Evolutionary conservation across 1,284 basidiomycete genomes (phyloP), one percentile per base, ranked within the genome.

Genomic region (Sutorius eximius): DNA sequence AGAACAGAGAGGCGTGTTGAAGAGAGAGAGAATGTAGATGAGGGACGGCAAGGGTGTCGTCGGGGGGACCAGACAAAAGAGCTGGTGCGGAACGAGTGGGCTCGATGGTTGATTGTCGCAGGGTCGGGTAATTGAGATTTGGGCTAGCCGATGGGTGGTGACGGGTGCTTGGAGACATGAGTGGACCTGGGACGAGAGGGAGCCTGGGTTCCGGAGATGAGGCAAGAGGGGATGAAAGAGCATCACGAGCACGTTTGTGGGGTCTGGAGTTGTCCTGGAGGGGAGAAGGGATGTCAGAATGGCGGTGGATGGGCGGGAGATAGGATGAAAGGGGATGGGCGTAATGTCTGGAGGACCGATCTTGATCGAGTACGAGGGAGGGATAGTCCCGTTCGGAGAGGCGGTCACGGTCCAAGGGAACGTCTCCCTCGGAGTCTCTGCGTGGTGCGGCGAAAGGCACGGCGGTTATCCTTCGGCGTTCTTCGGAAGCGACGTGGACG

Each of bases 401-500:
- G 27, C 18, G 43, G 18, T 48, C 47, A 20, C 27, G 27, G 20
- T 48, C 24, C 9, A 30, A n/a, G 32, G 30, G 4, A 24, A 43
- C 3, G 45, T 44, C 45, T 24, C 44, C 33, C 29, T 34, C 44
- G 32, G 45, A 40, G 33, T 47, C 34, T 45, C 46, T 48, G 40
- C 46, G 41, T 29, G 46, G 34, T 18, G 11, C 13, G 11, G 46
- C 22, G 45, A 32, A 18, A 22, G 45, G 37, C 22, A 41, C 46
- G 13, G 55, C 55, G 33, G 51, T 41, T 37, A 82, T 69, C 47
- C 79, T 68, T 49, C 78, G 73, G 45, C 77, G 74, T 58, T 83
- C 82, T 58, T 80, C 77, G 0, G 77, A 77, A 1, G 82, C 82
- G 32, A 75, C 82, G 64, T 82, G 79, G 13, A 82, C 81, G 51